These are phyloP conservation scores for Xylariaceae sp. DNA, from an alignment of 2,329 filamentous ascomycete species.

Conservation along the genomic window DNA sequence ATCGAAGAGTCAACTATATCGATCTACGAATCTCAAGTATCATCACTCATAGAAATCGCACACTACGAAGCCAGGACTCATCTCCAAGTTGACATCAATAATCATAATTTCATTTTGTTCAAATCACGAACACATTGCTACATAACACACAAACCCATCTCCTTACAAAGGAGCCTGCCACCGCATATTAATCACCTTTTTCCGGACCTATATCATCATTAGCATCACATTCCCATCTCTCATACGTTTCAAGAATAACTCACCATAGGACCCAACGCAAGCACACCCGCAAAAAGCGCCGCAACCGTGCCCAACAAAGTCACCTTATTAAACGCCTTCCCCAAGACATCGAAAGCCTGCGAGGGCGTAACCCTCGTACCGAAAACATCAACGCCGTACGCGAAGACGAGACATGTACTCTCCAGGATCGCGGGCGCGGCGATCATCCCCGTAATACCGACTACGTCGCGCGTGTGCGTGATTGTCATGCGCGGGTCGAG, in stretches of 20 bases:
- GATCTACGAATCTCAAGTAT: no score
- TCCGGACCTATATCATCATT: slow-evolving; percentile 36
- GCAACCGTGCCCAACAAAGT: slow-evolving; percentile 79
- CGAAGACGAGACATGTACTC: slow-evolving; percentile 85
- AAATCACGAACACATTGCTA: not conserved
- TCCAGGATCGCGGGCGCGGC: slow-evolving; percentile 76
- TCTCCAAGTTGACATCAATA: no score
- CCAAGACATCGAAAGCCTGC: slow-evolving; percentile 84
- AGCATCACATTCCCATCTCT: no score
- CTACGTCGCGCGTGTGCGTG: slow-evolving; percentile 74
- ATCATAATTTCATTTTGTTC: no score
- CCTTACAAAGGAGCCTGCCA: slow-evolving; percentile 28
- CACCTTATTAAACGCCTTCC: slow-evolving; percentile 88
- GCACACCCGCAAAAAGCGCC: slow-evolving; percentile 70
- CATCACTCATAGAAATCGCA: no score
- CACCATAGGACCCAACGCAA: slow-evolving; percentile 80
- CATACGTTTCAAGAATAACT: no score
- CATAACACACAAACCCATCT: not conserved
- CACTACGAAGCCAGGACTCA: no score
- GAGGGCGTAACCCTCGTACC: slow-evolving; percentile 83
- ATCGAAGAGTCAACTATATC: no score
- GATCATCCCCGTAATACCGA: slow-evolving; percentile 68
- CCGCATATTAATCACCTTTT: slow-evolving; percentile 44
- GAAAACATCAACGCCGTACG: slow-evolving; percentile 84
- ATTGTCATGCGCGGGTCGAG: slow-evolving; percentile 77